Conservation (phyloP, 352 stramenopile species). For the Globisporangium nunn region DNA sequence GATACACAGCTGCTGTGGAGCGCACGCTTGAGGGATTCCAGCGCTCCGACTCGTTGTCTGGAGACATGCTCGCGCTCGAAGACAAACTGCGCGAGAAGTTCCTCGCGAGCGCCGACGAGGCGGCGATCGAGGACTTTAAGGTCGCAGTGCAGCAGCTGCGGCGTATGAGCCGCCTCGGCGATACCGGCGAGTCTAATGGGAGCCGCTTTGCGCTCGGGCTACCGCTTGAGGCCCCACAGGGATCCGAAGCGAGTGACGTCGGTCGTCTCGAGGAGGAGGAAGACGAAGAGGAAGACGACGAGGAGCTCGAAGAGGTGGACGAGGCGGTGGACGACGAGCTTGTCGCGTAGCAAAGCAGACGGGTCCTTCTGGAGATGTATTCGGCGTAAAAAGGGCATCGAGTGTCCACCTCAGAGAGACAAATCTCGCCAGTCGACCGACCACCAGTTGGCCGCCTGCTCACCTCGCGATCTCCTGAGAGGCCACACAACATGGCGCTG, state of each 20-base stretch:
- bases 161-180: conserved; percentile 22
- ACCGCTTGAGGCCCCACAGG: conserved; percentile 1
- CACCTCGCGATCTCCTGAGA: too few relatives aligned
- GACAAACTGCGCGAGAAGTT: conserved; percentile 60
- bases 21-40: conserved; percentile 12
- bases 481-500: too few relatives aligned
- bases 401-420: not conserved
- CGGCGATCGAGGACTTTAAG: conserved; percentile 64
- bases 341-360: not conserved
- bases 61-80: conserved; percentile 46
- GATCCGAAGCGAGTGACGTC: not conserved
- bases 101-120: conserved; percentile 48
- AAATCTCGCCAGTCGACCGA: not conserved
- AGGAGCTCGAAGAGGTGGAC: conserved; percentile 17
- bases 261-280: conserved; percentile 3
- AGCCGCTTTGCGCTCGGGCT: conserved; percentile 15
- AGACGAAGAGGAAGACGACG: conserved; percentile 25
- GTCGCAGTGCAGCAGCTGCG: conserved; percentile 52
- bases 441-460: not conserved
- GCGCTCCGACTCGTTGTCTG: conserved; percentile 2
- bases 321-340: not conserved
- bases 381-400: not conserved
- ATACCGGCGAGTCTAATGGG: not conserved
- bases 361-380: not conserved
- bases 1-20: conserved; percentile 38